Percentiles rank a stretch among this genome's conserved stretches.
Conservation (phyloP, 805 yeast genomes). For the Danielozyma ontarioensis region DNA sequence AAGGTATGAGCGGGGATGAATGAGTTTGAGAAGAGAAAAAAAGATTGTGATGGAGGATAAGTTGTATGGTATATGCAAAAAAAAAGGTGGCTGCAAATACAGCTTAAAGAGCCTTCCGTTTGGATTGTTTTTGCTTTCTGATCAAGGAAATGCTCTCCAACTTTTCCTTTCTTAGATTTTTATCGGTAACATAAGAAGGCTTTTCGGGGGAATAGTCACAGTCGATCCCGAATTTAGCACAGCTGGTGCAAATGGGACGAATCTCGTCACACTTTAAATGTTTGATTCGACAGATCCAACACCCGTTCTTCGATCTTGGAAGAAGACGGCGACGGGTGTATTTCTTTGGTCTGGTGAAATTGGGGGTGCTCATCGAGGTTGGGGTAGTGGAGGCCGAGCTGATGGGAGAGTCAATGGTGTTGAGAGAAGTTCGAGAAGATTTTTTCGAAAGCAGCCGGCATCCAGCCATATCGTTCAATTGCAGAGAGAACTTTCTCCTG, state of each 20-base stretch:
- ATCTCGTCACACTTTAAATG: conserved; percentile 41
- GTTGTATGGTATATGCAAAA: too few relatives aligned
- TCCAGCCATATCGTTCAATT: conserved; percentile 6
- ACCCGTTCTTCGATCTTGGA: conserved; percentile 39
- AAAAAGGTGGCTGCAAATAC: too few relatives aligned
- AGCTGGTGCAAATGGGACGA: conserved; percentile 33
- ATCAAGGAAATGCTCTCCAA: conserved; percentile 24
- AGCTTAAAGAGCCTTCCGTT: background rate
- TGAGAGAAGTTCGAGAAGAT: background rate
- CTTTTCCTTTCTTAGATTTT: conserved; percentile 27
- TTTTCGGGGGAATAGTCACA: conserved; percentile 37
- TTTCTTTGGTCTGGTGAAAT: conserved; percentile 25
- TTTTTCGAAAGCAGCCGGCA: conserved; percentile 1
- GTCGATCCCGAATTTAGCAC: conserved; percentile 34
- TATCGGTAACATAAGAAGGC: conserved; percentile 36
- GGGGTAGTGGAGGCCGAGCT: background rate
- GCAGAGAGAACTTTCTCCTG: conserved; percentile 12
- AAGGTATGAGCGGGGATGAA: too few relatives aligned
- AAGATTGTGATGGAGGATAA: too few relatives aligned
- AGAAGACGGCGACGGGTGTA: conserved; percentile 34
- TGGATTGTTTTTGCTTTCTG: conserved; percentile 11
- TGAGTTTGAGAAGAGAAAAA: too few relatives aligned
- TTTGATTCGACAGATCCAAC: conserved; percentile 44
- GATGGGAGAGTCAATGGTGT: background rate
- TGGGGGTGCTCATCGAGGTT: too few relatives aligned